Percentiles rank a stretch among this genome's conserved stretches.
Evolutionary conservation across 345 rosid genomes (phyloP).

Genomic region (Citrus cavaleriei): DNA sequence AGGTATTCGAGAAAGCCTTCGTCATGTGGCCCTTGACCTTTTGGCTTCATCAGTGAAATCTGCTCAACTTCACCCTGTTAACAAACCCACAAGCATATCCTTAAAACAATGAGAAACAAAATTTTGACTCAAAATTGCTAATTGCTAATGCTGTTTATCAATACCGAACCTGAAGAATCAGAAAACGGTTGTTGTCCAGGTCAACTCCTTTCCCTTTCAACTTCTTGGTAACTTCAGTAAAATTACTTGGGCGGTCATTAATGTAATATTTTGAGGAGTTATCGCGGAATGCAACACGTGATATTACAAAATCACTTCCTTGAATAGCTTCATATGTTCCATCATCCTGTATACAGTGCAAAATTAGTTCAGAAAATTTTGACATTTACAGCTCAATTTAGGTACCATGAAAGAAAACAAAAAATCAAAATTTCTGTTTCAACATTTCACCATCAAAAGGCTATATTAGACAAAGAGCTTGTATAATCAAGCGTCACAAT

Average conservation of each 20-base stretch:
- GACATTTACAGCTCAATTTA: background rate
- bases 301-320: conserved; percentile 86
- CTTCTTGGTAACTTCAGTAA: conserved; percentile 89
- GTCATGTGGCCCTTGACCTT: conserved; percentile 95
- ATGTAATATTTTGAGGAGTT: conserved; percentile 94
- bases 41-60: conserved; percentile 97
- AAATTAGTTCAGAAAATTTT: conserved; percentile 12
- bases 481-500: background rate
- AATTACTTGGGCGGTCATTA: conserved; percentile 76
- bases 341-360: conserved; percentile 53
- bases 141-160: background rate
- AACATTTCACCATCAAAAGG: background rate
- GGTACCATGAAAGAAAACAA: background rate
- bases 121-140: background rate
- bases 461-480: too few relatives aligned
- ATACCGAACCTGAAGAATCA: conserved; percentile 83
- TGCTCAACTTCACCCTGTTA: conserved; percentile 98
- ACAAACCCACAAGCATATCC: conserved; percentile 16
- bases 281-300: conserved; percentile 89
- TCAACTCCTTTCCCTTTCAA: conserved; percentile 95
- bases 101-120: conserved; percentile 4
- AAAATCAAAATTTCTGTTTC: background rate
- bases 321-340: conserved; percentile 80
- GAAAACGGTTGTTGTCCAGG: conserved; percentile 96
- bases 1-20: conserved; percentile 98